Percentiles rank a stretch among this genome's conserved stretches.
These are phyloP conservation scores for Proliferodiscus dingleyae DNA, from an alignment of 2,329 filamentous ascomycete genomes.

Conservation along the genomic window DNA sequence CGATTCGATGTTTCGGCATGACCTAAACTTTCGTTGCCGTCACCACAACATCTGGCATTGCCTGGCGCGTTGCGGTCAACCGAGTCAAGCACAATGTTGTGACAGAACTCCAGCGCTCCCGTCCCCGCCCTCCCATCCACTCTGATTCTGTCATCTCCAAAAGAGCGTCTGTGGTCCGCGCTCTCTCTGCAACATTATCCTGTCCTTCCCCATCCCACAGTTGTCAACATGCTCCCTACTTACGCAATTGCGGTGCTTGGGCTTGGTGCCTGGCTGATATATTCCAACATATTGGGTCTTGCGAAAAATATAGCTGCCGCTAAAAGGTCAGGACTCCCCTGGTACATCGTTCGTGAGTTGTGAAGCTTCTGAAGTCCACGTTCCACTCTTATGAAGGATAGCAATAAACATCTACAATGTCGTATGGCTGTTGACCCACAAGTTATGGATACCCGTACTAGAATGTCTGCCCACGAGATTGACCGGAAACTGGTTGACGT, in stretches of 20 bases:
- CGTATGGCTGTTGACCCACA: conserved; percentile 51
- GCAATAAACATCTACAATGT: conserved; percentile 46
- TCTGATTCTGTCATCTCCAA: neutral
- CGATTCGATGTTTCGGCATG: no score
- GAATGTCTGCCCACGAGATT: conserved; percentile 48
- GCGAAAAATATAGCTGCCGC: conserved; percentile 44
- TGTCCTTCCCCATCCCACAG: no score
- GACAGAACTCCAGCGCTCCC: neutral
- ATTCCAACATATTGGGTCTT: conserved; percentile 31
- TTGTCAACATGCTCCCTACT: conserved; percentile 20
- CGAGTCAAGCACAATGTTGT: no score
- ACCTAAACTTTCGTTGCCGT: no score
- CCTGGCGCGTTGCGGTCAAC: no score
- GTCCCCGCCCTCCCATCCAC: neutral
- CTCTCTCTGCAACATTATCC: no score
- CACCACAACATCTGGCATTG: no score
- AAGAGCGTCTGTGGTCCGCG: no score
- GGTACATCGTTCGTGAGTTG: conserved; percentile 49
- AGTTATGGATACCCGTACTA: conserved; percentile 52
- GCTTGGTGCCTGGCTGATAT: conserved; percentile 20
- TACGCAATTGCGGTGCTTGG: conserved; percentile 17
- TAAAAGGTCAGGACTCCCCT: conserved; percentile 47
- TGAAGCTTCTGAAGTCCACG: neutral
- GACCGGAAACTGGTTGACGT: conserved; percentile 58
- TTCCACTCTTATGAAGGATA: conserved; percentile 25